Base-by-base conservation (phyloP, 2,329 filamentous ascomycete species). In the Metarhizium humberi region DNA sequence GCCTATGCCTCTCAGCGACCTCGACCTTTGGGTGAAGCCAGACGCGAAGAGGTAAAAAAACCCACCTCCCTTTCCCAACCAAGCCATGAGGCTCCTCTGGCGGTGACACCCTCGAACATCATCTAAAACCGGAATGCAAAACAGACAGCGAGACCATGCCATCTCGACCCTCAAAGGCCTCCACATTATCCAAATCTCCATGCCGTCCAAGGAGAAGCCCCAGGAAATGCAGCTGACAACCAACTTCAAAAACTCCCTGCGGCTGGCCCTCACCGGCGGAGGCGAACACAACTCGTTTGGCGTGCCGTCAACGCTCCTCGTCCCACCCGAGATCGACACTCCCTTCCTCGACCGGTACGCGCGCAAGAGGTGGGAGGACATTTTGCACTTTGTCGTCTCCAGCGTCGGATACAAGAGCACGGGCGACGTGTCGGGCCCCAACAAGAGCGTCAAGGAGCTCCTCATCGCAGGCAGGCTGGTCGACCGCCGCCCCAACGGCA, bases 381-480 rank as follows among this genome's bases (percentile, higher is more conserved):
- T 99, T 32, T 72, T 99, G 50, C 94, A 96, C 69, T 99, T 91
- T 66, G 92, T 99, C 68, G 94, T 99, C 20, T 88, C 87, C 56
- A 87, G 83, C 58, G 86, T 88, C 8, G 84, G 81, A 1, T 81
- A 58, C 68, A 76, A 64, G 66, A 73, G 59, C 66, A 72, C 74
- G 16, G 71, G 75, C 46, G 78, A 76, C 36, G 72, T 73, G 20
- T 71, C 75, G 45, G 73, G 74, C 11, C 83, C 88, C 34, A 89
- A 88, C 67, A 80, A 82, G 63, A 87, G 87, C 16, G 95, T 97
- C 34, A 95, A 92, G 71, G 83, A 88, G 60, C 79, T 99, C 46
- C 79, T 99, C 50, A 78, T 91, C 61, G 81, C 84, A 1, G 94
- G 94, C 3, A 81, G 87, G 53, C 82, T 97, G 8, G 91, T 99